phyloP scores from a whole-genome alignment of 371 early-diverging fungal genomes.

The Haplosporangium sp. region DNA sequence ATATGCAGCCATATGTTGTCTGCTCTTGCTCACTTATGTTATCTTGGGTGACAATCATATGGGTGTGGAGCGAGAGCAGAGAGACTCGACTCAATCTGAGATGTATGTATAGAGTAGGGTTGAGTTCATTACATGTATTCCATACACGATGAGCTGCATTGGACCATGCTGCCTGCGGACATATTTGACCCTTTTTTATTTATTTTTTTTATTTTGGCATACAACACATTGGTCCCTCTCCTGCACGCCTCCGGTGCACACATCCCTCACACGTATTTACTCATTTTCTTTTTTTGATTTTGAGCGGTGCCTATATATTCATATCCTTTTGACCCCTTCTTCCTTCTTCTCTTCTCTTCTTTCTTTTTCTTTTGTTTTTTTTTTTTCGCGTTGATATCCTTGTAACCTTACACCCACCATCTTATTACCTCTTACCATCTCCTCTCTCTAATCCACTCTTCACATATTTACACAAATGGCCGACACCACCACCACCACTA shows the following conservation, averaged over 20 bases:
- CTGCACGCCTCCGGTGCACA: no score
- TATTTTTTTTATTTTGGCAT: no score
- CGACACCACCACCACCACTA: constrained; percentile 29
- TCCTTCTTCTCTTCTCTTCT: constrained; percentile 9
- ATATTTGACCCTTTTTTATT: no score
- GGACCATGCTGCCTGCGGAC: no score
- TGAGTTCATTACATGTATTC: no score
- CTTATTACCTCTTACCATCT: constrained; percentile 1
- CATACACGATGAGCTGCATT: no score
- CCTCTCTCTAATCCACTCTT: not conserved
- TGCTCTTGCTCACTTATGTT: constrained; percentile 6
- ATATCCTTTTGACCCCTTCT: constrained; percentile 2
- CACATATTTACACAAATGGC: constrained; percentile 16
- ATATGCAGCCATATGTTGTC: no score
- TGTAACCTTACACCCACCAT: not conserved
- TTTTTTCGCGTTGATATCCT: constrained; percentile 6
- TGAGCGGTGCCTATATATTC: not conserved
- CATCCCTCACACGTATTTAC: constrained; percentile 5
- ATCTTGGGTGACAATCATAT: constrained; percentile 2
- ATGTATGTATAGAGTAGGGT: no score
- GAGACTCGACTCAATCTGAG: no score
- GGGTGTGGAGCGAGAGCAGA: not conserved
- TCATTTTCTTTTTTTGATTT: not conserved
- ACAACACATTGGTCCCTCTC: no score
- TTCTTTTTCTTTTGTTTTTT: constrained; percentile 5